Base-by-base conservation (phyloP, 2,329 filamentous ascomycete species). In the Fusarium foetens region DNA sequence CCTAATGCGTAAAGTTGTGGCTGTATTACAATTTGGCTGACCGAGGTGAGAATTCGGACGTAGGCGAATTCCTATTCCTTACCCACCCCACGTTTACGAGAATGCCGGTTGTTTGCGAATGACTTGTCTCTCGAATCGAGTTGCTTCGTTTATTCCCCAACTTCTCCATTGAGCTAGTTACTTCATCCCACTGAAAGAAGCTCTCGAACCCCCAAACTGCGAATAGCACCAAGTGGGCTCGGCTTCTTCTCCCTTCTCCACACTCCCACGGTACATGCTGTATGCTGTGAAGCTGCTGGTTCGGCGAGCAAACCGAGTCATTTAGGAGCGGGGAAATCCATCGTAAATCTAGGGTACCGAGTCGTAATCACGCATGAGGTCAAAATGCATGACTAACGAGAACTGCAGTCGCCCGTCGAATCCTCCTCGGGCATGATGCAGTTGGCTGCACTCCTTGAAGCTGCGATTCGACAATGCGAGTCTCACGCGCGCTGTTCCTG, bases 371-470 rank as follows among this genome's bases (percentile, higher is more conserved):
- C 58, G 45, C 65, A 72, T 58, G 41, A 60, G 58, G 58, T 55
- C 41, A 49, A 48, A 72, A 72, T 63, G 55, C 64, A 65, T 73
- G 73, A 75, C 73, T 74, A 75, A 75, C 42, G 46, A 43, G 59
- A 70, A 72, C 63, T 65, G 42, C 45, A 25, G 45, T 38, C 46
- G 41, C 42, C 43, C 35, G 27, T 29, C 45, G 43, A 46, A 58
- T 36, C 58, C 38, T 51, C 58, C 60, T 49, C 41, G 58, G 25
- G 31, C 38, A 31, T 59, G 48, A 54, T 54, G 57, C 27, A 48
- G 62, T 25, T 53, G 49, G 49, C 36, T 64, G 49, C 29, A 16
- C 36, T 36, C 33, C 35, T 42, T 23, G 35, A 36, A 29, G 21
- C 36, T 45, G 36, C 38, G 57, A 72, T 70, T 67, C 38, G 70